Base-by-base conservation (phyloP, 108 stramenopile species). In the Licmophora abbreviata region DNA sequence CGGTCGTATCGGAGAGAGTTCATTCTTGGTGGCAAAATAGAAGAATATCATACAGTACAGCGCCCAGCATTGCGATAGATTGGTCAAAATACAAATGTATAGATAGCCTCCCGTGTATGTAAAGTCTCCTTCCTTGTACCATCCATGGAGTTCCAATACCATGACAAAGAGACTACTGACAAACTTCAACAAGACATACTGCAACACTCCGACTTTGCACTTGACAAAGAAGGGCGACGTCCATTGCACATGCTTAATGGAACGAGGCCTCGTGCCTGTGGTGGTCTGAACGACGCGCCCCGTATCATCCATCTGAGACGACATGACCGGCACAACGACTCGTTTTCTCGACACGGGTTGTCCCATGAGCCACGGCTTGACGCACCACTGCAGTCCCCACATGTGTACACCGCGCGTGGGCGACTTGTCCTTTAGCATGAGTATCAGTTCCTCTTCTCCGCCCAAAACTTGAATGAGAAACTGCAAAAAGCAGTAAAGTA, bases 11-110 rank as follows among this genome's bases (percentile, higher is more conserved):
- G 81, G 82, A 3, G 66, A 60, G 34, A 96, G 70, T 56, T 95
- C 95, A 59, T 92, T 85, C 44, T 86, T 78, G 26, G 85, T 83
- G 48, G 86, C 93, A 56, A 79, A 86, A 51, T 98, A 98, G 38
- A 98, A 95, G 50, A 95, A 76, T 18, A 95, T 85, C 43, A 98
- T 59, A 51, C 92, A 95, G 52, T 98, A 98, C 20, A 98, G 61
- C 2, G 97, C 97, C 92, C 94, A 95, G 29, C 86, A 79, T 73
- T 98, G 97, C 56, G 78, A 81, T 15, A 90, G n/a, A 55, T 94
- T 95, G 38, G 83, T 88, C 45, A 96, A 18, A 31, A 86, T 72
- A 58, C 85, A 87, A 52, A 87, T 84, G 54, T 89, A 97, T 0
- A 95, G 62, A 50, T 95, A 97, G 10, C 80, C 88, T 17, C 77